Percentiles rank a stretch among this genome's conserved stretches.
Conservation (phyloP, 768 basidiomycete genomes). For the Hypsizygus marmoreus region DNA sequence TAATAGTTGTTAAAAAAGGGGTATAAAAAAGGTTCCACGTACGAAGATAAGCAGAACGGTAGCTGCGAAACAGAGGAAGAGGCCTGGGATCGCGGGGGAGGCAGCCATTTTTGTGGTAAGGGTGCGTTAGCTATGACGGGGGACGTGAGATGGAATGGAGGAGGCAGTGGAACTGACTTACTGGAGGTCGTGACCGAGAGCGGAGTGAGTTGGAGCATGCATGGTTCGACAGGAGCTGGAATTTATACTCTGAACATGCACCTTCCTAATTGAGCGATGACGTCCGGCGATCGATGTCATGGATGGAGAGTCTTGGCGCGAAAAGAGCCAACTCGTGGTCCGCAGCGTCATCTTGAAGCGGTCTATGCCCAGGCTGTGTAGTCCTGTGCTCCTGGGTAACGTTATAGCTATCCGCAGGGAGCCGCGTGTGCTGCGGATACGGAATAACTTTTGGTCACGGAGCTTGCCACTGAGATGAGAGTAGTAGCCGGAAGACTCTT, state of each 20-base stretch:
- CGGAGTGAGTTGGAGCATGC: neutral
- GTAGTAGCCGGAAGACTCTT: no score
- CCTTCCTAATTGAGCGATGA: constrained; percentile 12
- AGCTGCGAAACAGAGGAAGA: constrained; percentile 73
- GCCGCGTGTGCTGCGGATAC: no score
- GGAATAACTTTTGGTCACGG: no score
- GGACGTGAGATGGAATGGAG: neutral
- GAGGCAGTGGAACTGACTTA: neutral
- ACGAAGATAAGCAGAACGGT: constrained; percentile 72
- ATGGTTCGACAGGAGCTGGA: constrained; percentile 3
- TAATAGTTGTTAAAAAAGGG: constrained; percentile 1
- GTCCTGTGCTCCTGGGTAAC: no score
- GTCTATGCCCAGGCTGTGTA: no score
- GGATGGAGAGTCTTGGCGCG: neutral
- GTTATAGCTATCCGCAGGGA: no score
- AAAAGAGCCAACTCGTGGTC: no score
- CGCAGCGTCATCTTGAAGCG: no score
- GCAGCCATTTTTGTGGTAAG: constrained; percentile 42
- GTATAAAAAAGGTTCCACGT: constrained; percentile 24
- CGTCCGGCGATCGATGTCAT: constrained; percentile 7
- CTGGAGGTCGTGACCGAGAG: neutral
- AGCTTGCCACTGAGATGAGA: no score
- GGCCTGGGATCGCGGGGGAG: constrained; percentile 64
- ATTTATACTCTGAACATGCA: constrained; percentile 3
- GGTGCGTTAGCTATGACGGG: constrained; percentile 1